Base-by-base conservation (phyloP, 257 asterid species). In the Solanum habrochaites region DNA sequence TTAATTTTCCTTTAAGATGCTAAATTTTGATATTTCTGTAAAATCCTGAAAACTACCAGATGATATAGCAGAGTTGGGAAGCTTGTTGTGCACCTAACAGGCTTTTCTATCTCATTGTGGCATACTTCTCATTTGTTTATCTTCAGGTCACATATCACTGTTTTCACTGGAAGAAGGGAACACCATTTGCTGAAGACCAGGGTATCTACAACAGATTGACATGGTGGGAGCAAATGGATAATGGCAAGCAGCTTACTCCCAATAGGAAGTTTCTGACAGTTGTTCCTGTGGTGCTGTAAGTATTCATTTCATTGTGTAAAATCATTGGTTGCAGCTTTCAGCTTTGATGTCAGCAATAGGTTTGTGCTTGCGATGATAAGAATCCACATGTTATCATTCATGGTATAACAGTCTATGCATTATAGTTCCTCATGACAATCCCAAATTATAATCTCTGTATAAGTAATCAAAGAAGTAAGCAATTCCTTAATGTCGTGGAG, bases 191-290 rank as follows among this genome's bases (percentile, higher is more conserved):
- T 89, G 98, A 95, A 89, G 98, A 95, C 87, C 98, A 95, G 92
- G 98, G 98, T 71, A 94, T 95, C 70, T 95, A 95, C 88, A 94
- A 95, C 91, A 80, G 94, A 27, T 88, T 95, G 92, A 95, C 98
- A 78, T 95, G 98, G 98, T 95, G 98, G 98, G 98, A 95, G 90
- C 98, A 95, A 91, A 92, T 95, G 43, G 98, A 95, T 90, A 90
- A 91, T 82, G 98, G 98, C 86, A 93, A 93, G 89, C 98, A 95
- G 94, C 98, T 94, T 90, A 95, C 98, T 47, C 96, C 96, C 88
- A 95, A 95, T 85, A 93, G 98, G 88, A 95, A 95, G 93, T 95
- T 95, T 89, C 93, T 95, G 67, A 95, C 98, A 49, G 96, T 94
- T 89, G 98, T 94, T 45, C 98, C 98, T 64, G 94, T 95, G 75